phyloP scores from a whole-genome alignment of 768 basidiomycete genomes.

The Kockovaella imperatae region DNA sequence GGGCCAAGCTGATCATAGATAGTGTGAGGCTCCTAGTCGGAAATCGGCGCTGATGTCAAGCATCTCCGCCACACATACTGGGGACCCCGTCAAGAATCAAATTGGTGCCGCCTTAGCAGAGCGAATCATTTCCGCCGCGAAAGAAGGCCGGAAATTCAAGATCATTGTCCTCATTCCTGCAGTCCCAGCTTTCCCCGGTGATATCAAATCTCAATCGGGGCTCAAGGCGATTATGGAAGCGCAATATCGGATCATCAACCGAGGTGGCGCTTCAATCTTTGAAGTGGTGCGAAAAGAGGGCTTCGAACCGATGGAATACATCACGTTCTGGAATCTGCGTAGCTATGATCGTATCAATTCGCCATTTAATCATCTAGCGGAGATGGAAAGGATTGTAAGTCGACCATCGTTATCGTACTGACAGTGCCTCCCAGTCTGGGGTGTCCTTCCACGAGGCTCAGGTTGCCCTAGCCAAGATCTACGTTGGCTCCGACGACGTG shows the following conservation, averaged over 20 bases:
- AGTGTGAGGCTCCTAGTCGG: conserved; percentile 17
- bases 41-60: conserved; percentile 46
- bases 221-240: conserved; percentile 70
- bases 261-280: conserved; percentile 78
- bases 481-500: conserved; percentile 38
- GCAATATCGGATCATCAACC: conserved; percentile 64
- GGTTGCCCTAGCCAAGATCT: conserved; percentile 57
- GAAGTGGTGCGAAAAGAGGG: conserved; percentile 70
- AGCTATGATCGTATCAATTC: conserved; percentile 79
- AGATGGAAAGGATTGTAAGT: conserved; percentile 56
- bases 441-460: conserved; percentile 78
- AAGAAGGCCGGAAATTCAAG: conserved; percentile 67
- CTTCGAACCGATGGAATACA: conserved; percentile 50
- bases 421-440: conserved; percentile 50
- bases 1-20: conserved; percentile 10
- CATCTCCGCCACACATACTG: conserved; percentile 62
- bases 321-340: conserved; percentile 76
- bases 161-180: conserved; percentile 84
- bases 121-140: conserved; percentile 74
- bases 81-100: conserved; percentile 66
- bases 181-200: conserved; percentile 62
- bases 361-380: conserved; percentile 52
- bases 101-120: conserved; percentile 74
- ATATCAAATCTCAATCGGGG: conserved; percentile 57
- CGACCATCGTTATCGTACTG: too few relatives aligned